These are phyloP conservation scores for Rhododendron vialii DNA, from an alignment of 148 eudicot species.

Conservation along the genomic window DNA sequence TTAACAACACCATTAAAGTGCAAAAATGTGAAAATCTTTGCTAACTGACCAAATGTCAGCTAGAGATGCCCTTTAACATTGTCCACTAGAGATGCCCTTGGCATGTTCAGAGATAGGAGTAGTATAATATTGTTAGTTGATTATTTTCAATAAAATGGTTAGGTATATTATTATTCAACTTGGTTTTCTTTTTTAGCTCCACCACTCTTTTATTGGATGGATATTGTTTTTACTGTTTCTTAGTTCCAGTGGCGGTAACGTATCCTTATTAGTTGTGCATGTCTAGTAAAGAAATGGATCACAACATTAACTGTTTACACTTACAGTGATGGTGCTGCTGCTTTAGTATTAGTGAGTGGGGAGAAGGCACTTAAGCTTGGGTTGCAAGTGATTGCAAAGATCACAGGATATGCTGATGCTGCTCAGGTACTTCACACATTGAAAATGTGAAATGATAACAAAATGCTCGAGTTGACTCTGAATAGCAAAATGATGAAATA, in stretches of 20 bases:
- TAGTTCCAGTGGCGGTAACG: neutral
- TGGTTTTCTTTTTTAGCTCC: neutral
- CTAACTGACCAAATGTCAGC: too few species aligned
- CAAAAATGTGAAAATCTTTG: too few species aligned
- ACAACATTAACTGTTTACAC: neutral
- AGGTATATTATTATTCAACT: neutral
- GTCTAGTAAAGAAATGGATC: conserved; percentile 6
- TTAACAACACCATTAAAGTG: too few species aligned
- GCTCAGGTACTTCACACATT: conserved; percentile 60
- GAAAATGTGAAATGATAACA: neutral
- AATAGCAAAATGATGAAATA: neutral
- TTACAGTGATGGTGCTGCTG: conserved; percentile 97
- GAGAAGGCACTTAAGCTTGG: conserved; percentile 85
- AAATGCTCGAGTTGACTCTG: neutral
- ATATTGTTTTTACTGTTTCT: neutral
- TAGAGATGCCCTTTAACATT: too few species aligned
- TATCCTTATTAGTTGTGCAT: neutral
- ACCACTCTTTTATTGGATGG: neutral
- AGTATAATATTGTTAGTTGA: neutral
- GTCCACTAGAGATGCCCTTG: too few species aligned
- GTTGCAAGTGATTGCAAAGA: conserved; percentile 76
- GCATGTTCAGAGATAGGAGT: neutral
- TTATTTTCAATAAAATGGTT: neutral
- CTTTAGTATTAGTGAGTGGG: conserved; percentile 92
- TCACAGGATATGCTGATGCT: conserved; percentile 91